Base-by-base conservation (phyloP, 1,284 basidiomycete species). In the Rhodotorula sp. region DNA sequence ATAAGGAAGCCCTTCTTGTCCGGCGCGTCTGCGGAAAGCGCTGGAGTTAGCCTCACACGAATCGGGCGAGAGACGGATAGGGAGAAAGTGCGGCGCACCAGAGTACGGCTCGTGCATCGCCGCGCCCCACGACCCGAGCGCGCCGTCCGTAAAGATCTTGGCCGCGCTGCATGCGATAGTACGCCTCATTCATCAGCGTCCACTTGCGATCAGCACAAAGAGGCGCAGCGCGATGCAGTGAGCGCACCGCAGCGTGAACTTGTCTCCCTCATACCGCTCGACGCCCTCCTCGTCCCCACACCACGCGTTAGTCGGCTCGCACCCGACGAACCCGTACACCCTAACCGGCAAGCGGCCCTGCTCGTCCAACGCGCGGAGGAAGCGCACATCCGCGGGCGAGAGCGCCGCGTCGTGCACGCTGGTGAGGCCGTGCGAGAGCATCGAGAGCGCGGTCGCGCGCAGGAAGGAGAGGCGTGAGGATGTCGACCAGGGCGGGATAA, bases 111-210 rank as follows among this genome's bases (percentile, higher is more conserved):
- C 86, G 27, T 92, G 84, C 70, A 97, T 85, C 1, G 94, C 94
- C 0, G 94, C 92, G 7, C 94, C 94, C 86, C 91, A 92, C 2
- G 90, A 92, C 0, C 94, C 94, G 3, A 97, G 85, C 2, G 95
- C 94, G 57, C 90, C 91, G 76, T 94, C 91, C 0, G 88, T 86
- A 79, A 92, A 90, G 3, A 97, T 84, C 81, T 97, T 97, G 77
- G 96, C 85, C 59, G 79, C 76, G 3, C 74, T 75, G 55, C 4
- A 53, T 72, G 37, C 12, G 72, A 71, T n/a, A 76, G 61, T 22
- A 21, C 22, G 25, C 9, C 9, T 54, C 21, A 55, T 19, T 2
- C 39, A 39, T 39, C 39, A 39, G 39, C 39, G 39, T 15, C 39
- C 15, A 15, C n/a, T n/a, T n/a, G n/a, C n/a, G n/a, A n/a, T n/a